phyloP scores from a whole-genome alignment of 352 stramenopile genomes.

The Globisporangium recalcitrans region DNA sequence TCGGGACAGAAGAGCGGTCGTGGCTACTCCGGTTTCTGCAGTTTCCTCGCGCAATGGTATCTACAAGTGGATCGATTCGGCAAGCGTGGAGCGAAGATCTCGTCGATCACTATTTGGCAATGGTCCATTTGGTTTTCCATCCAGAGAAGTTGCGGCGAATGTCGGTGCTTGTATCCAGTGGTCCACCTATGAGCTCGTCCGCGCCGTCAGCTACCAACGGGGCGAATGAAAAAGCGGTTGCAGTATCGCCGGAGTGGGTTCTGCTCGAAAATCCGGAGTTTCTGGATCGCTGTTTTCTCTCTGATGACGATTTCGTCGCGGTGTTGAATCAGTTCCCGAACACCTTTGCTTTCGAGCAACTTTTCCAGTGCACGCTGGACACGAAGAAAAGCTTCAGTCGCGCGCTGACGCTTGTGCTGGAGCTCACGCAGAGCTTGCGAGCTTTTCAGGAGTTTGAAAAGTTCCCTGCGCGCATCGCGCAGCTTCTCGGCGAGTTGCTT shows the following conservation, averaged over 20 bases:
- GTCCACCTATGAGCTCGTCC: constrained; percentile 24
- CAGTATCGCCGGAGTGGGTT: constrained; percentile 72
- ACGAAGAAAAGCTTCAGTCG: constrained; percentile 78
- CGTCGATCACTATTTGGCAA: constrained; percentile 81
- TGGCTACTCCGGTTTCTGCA: constrained; percentile 81
- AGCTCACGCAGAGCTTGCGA: constrained; percentile 64
- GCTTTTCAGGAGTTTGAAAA: constrained; percentile 83
- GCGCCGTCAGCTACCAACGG: constrained; percentile 23
- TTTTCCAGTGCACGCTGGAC: constrained; percentile 63
- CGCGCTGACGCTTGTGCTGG: constrained; percentile 64
- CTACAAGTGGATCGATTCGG: constrained; percentile 41
- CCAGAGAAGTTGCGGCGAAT: constrained; percentile 72
- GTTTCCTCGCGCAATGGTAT: constrained; percentile 67
- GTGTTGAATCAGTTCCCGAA: constrained; percentile 86
- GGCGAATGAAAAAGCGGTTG: constrained; percentile 13
- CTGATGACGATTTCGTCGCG: constrained; percentile 80
- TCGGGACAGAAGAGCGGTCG: constrained; percentile 70
- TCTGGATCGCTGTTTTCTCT: constrained; percentile 74
- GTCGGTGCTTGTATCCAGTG: constrained; percentile 67
- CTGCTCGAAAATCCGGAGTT: constrained; percentile 79
- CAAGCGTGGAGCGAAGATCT: constrained; percentile 77
- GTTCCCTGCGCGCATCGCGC: constrained; percentile 58
- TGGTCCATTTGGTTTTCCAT: constrained; percentile 85
- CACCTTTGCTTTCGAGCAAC: constrained; percentile 71
- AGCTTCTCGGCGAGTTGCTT: constrained; percentile 63